A percentile compares a stretch with the other conserved stretches of the same genome.
Evolutionary conservation across 192 early-diverging fungal species (phyloP).

Genomic region (Gryganskiella cystojenkinii): DNA sequence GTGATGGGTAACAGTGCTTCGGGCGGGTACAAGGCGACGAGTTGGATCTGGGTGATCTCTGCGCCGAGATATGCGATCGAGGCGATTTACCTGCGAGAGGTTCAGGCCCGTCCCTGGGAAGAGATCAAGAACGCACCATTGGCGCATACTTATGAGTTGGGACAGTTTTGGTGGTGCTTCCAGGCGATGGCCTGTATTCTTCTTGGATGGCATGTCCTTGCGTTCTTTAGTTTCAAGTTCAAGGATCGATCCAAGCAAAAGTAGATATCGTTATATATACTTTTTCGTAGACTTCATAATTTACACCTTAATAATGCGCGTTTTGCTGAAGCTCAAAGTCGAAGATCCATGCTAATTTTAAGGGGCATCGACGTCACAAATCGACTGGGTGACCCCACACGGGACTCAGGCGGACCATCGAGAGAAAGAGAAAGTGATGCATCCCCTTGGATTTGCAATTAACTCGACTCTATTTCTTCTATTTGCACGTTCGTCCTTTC

Average conservation of each 20-base stretch:
- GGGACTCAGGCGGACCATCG: no score
- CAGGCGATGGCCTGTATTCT: slow-evolving; percentile 54
- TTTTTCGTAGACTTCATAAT: no score
- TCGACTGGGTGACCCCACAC: no score
- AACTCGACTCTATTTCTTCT: no score
- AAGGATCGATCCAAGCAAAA: slow-evolving; percentile 1
- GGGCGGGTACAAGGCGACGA: slow-evolving; percentile 34
- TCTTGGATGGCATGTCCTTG: slow-evolving; percentile 63
- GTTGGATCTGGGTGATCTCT: slow-evolving; percentile 68
- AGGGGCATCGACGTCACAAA: no score
- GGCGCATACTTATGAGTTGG: slow-evolving; percentile 53
- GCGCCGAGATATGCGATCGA: slow-evolving; percentile 74
- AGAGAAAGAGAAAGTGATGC: no score
- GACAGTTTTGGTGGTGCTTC: slow-evolving; percentile 56
- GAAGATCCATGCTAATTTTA: no score
- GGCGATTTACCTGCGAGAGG: slow-evolving; percentile 65
- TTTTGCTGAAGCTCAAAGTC: no score
- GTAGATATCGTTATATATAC: no score
- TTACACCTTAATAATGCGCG: no score
- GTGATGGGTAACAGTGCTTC: slow-evolving; percentile 37
- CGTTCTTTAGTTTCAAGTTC: slow-evolving; percentile 66
- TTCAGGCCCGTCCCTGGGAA: slow-evolving; percentile 49
- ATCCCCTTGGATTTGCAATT: no score
- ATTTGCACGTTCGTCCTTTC: no score
- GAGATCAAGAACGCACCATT: slow-evolving; percentile 43